Percentiles rank a stretch among this genome's conserved stretches.
phyloP scores from a whole-genome alignment of 139 green algal species.

The Coelastrella sp. region DNA sequence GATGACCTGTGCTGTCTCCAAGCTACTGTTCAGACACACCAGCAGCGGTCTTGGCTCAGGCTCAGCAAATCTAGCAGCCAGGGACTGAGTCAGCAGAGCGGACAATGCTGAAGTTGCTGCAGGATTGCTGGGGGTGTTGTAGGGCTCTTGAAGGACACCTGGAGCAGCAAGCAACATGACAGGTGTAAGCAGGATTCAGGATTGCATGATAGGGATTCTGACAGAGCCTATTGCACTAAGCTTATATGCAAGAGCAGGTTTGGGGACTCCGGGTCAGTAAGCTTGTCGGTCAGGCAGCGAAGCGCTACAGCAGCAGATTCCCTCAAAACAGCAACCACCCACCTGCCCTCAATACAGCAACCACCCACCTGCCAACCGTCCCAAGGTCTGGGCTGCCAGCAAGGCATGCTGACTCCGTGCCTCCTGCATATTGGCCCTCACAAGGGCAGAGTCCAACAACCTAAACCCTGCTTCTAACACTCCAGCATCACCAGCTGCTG shows the following conservation, averaged over 20 bases:
- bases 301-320: not conserved
- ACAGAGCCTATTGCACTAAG: too few relatives aligned
- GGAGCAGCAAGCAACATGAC: not conserved
- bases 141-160: slow-evolving; percentile 63
- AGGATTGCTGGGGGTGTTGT: slow-evolving; percentile 52
- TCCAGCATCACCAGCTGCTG: not conserved
- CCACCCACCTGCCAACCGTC: slow-evolving; percentile 64
- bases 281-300: too few relatives aligned
- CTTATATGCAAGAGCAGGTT: too few relatives aligned
- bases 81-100: slow-evolving; percentile 85
- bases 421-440: slow-evolving; percentile 71
- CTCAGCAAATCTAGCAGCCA: slow-evolving; percentile 75
- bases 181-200: not conserved
- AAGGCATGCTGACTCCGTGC: slow-evolving; percentile 84
- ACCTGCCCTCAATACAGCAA: too few relatives aligned
- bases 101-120: slow-evolving; percentile 63
- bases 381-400: slow-evolving; percentile 80
- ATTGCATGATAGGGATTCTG: too few relatives aligned
- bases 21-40: slow-evolving; percentile 66
- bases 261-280: too few relatives aligned
- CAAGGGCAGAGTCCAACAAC: slow-evolving; percentile 42
- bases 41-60: slow-evolving; percentile 79
- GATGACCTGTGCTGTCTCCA: slow-evolving; percentile 84
- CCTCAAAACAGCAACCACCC: too few relatives aligned
- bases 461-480: not conserved